Evolutionary conservation across 2,329 filamentous ascomycete genomes (phyloP).

Genomic region (Mycosphaerelloides madeirae): DNA sequence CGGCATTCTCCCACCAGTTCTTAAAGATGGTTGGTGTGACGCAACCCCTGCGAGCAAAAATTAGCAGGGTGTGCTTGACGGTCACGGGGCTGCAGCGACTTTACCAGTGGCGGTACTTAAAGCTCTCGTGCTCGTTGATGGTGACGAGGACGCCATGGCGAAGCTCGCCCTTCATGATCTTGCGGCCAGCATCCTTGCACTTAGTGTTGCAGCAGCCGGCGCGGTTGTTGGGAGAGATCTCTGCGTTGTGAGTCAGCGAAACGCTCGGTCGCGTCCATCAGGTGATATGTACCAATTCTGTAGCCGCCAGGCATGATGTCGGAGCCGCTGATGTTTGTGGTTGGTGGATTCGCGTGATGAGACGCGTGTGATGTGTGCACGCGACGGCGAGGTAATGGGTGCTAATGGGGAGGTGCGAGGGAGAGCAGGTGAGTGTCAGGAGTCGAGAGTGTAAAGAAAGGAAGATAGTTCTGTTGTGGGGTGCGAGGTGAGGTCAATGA

Average conservation of each 20-base stretch:
- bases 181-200: slow-evolving; percentile 66
- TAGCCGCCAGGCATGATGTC: slow-evolving; percentile 16
- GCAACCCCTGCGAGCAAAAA: slow-evolving; percentile 65
- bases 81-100: slow-evolving; percentile 18
- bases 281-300: slow-evolving; percentile 13
- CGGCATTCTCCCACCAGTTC: slow-evolving; percentile 58
- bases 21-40: slow-evolving; percentile 70
- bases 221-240: slow-evolving; percentile 64
- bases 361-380: neutral
- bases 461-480: too few species aligned
- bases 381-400: neutral
- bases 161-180: slow-evolving; percentile 74
- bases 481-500: too few species aligned
- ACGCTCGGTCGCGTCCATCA: neutral
- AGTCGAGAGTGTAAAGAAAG: too few species aligned
- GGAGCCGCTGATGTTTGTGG: neutral
- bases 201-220: slow-evolving; percentile 67
- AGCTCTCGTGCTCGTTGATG: slow-evolving; percentile 57
- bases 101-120: slow-evolving; percentile 84
- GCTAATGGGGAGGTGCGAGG: too few species aligned
- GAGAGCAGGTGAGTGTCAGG: too few species aligned
- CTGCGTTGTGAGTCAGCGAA: slow-evolving; percentile 41
- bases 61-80: neutral
- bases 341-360: neutral
- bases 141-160: slow-evolving; percentile 71